Base-by-base conservation (phyloP, 2,329 filamentous ascomycete species). In the Colletotrichum sp. region DNA sequence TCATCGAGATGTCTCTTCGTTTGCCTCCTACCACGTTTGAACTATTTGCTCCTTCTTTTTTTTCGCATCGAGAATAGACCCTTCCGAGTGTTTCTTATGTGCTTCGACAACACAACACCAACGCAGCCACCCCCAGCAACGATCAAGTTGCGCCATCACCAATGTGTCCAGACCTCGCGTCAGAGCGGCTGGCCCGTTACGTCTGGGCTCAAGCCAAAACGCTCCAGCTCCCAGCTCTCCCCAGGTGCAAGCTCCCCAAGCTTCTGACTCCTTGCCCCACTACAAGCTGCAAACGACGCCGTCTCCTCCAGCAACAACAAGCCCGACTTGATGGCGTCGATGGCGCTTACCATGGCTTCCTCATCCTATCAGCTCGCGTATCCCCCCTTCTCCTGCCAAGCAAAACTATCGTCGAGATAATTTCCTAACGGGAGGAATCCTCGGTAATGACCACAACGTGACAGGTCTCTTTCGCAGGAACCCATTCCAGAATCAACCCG, bases 141-240 rank as follows among this genome's bases (percentile, higher is more conserved):
- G 28, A 64, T 21, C 60, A 32, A 7, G 57, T 60, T n/a, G 26
- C 26, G 26, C 26, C n/a, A 60, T n/a, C 57, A 34, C 60, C 28
- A 63, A 64, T 64, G 24, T n/a, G 8, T 32, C 26, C n/a, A 30
- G n/a, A 7, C 14, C 16, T 52, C 57, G 55, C 69, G 39, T 72
- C 72, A 72, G 52, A 68, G 72, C 69, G 69, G 55, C 30, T 68
- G 72, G 63, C 69, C 39, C 63, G 61, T 61, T 63, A 32, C 48
- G 68, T 55, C 55, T 70, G 48, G 68, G 60, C 72, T 71, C 72
- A 60, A 60, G 36, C 52, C 68, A 24, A 72, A 67, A 66, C 72
- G 24, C 36, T 63, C 52, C 30, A 43, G 48, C 60, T 64, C 28
- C 72, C 65, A 55, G 65, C 57, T 69, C 59, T 52, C 64, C 30